Base-by-base conservation (phyloP, 106 monocot genomes). In the Xerophyta viscosa region DNA sequence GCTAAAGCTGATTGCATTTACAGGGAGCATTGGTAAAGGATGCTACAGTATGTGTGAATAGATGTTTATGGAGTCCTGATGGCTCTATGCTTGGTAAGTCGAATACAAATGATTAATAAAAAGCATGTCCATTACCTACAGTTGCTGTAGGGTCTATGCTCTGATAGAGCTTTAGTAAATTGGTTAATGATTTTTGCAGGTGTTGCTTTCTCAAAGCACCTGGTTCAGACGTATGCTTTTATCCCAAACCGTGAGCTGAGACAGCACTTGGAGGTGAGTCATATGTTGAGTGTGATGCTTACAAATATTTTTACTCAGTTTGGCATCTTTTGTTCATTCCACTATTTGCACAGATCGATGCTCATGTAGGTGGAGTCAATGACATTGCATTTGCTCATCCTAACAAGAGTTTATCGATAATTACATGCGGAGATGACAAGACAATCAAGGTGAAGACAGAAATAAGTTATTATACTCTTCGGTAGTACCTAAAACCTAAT, bases 41-140 rank as follows among this genome's bases (percentile, higher is more conserved):
- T 77, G 74, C 98, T 14, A 68, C 77, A 37, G 61, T 91, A 60
- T 90, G 86, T 64, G 90, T 99, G 51, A 99, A 86, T 58, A 70
- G 98, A 46, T 90, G 98, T 50, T 77, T 98, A 43, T 99, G 98
- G 98, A 86, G 86, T 70, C 90, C 86, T 31, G 98, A 99, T 80
- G 98, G 86, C 59, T 66, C 74, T 58, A 77, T 99, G 48, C 60
- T 99, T 51, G 88, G 88, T 88, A 80, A 22, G 53, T 54, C 53
- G 25, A 29, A 45, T 43, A 11, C 42, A 43, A 27, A 1, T 54
- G 6, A 9, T 29, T 26, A 15, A 18, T 24, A 7, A 27, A 2
- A 9, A 14, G 9, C n/a, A n/a, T 50, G 23, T 12, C 24, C 25
- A 0, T 52, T 52, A 8, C 12, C 12, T 28, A 0, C 15, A 26